A percentile compares a stretch with the other conserved stretches of the same genome.
Evolutionary conservation across 768 basidiomycete species (phyloP).

Genomic region (Kwoniella pini): DNA sequence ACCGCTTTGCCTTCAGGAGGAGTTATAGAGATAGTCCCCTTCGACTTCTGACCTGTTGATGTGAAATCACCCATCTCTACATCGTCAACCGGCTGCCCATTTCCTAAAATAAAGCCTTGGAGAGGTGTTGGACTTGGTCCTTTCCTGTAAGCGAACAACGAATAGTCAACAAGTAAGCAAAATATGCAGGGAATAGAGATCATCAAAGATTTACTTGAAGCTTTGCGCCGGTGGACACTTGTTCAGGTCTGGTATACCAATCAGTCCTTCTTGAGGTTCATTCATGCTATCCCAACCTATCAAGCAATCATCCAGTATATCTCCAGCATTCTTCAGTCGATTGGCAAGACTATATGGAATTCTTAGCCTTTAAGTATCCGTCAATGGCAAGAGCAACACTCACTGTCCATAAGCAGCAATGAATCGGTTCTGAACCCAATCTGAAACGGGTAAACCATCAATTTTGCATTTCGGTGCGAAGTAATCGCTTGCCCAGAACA

Average conservation of each 20-base stretch:
- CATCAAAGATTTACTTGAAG: constrained; percentile 48
- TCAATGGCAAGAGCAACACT: constrained; percentile 5
- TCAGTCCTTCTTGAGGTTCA: constrained; percentile 85
- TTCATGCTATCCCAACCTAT: constrained; percentile 98
- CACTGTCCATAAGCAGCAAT: constrained; percentile 69
- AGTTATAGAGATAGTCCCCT: constrained; percentile 77
- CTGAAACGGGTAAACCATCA: constrained; percentile 88
- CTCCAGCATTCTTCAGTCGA: constrained; percentile 70
- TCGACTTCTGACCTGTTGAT: constrained; percentile 70
- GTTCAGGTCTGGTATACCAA: constrained; percentile 69
- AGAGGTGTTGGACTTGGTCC: constrained; percentile 83
- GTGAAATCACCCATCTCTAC: constrained; percentile 83
- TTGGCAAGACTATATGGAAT: constrained; percentile 61
- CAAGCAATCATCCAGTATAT: constrained; percentile 78
- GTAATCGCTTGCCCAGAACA: constrained; percentile 87
- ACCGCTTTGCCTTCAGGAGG: constrained; percentile 71
- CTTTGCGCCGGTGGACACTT: constrained; percentile 66
- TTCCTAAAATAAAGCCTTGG: constrained; percentile 79
- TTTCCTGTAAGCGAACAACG: constrained; percentile 63
- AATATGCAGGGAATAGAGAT: neutral
- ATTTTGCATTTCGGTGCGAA: constrained; percentile 90
- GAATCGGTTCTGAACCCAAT: constrained; percentile 77
- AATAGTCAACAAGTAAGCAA: neutral
- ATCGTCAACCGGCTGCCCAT: constrained; percentile 73
- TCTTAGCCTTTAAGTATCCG: neutral